Percentiles rank a stretch among this genome's conserved stretches.
Conservation (phyloP, 2,329 filamentous ascomycete genomes). For the Aspergillus sp. region DNA sequence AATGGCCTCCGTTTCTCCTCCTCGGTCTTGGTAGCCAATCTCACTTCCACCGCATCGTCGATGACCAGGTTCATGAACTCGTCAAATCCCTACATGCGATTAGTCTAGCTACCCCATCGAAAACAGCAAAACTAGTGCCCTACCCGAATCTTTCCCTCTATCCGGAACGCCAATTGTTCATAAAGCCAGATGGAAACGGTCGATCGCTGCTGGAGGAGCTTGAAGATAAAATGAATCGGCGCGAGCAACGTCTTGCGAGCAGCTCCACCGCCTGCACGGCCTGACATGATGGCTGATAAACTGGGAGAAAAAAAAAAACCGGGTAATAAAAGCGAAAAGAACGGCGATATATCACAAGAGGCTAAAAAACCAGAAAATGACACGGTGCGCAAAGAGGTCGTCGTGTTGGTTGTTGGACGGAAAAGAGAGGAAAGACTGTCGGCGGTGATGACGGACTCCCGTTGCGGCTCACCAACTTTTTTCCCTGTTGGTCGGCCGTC, state of each 20-base stretch:
- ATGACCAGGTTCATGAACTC: constrained; percentile 99
- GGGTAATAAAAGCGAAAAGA: not conserved
- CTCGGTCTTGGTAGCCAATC: constrained; percentile 72
- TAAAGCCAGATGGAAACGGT: constrained; percentile 95
- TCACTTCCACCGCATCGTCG: constrained; percentile 91
- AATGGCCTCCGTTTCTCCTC: constrained; percentile 71
- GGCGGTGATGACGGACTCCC: constrained; percentile 7
- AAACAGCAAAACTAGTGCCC: constrained; percentile 25
- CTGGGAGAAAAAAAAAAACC: not conserved
- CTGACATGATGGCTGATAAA: constrained; percentile 41
- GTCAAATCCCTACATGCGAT: constrained; percentile 71
- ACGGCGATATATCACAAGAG: not conserved
- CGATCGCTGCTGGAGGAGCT: constrained; percentile 75
- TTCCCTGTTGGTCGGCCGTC: constrained; percentile 19
- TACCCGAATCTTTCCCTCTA: constrained; percentile 94
- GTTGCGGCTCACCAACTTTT: constrained; percentile 27
- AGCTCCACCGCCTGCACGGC: constrained; percentile 48
- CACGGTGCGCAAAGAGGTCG: not conserved
- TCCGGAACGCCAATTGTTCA: constrained; percentile 87
- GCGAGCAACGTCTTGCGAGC: constrained; percentile 64
- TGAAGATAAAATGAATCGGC: constrained; percentile 87
- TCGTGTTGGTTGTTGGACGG: not conserved
- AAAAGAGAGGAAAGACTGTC: constrained; percentile 1
- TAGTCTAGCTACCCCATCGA: constrained; percentile 3
- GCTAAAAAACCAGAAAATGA: not conserved